A percentile compares a stretch with the other conserved stretches of the same genome.
Evolutionary conservation across 78 protist genomes (phyloP).

Genomic region (Cavenderia fasciculata): DNA sequence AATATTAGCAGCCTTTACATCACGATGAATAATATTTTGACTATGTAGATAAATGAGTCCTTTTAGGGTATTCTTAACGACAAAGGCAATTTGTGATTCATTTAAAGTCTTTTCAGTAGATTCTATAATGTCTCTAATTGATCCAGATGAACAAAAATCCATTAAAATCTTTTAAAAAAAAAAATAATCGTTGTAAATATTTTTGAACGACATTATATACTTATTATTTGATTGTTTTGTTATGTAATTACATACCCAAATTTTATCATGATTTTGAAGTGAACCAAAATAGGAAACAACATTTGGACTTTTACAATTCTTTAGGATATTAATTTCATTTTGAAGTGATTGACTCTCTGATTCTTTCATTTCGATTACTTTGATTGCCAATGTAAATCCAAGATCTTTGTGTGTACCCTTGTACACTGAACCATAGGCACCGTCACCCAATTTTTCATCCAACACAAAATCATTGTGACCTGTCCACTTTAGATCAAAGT

Average conservation of each 20-base stretch:
- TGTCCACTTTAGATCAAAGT: constrained; percentile 80
- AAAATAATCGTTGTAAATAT: neutral
- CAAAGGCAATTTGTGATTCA: constrained; percentile 77
- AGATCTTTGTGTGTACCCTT: constrained; percentile 79
- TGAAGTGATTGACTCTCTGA: constrained; percentile 54
- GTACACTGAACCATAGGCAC: constrained; percentile 82
- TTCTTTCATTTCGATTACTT: constrained; percentile 65
- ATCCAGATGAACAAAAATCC: constrained; percentile 90
- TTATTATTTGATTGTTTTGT: neutral
- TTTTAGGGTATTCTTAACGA: constrained; percentile 48
- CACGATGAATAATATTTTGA: constrained; percentile 69
- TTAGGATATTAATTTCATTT: constrained; percentile 74
- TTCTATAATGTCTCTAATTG: constrained; percentile 81
- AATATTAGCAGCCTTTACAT: constrained; percentile 91
- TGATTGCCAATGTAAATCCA: constrained; percentile 72
- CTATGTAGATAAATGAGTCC: constrained; percentile 76
- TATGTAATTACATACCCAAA: constrained; percentile 74
- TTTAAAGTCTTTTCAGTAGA: constrained; percentile 30
- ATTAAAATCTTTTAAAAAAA: constrained; percentile 77
- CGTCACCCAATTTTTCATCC: constrained; percentile 78
- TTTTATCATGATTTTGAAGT: constrained; percentile 29
- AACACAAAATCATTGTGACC: constrained; percentile 76
- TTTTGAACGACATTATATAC: neutral
- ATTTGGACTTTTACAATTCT: constrained; percentile 74
- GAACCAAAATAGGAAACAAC: constrained; percentile 79